These are phyloP conservation scores for Delonix regia DNA, from an alignment of 306 rosid species.

Conservation along the genomic window DNA sequence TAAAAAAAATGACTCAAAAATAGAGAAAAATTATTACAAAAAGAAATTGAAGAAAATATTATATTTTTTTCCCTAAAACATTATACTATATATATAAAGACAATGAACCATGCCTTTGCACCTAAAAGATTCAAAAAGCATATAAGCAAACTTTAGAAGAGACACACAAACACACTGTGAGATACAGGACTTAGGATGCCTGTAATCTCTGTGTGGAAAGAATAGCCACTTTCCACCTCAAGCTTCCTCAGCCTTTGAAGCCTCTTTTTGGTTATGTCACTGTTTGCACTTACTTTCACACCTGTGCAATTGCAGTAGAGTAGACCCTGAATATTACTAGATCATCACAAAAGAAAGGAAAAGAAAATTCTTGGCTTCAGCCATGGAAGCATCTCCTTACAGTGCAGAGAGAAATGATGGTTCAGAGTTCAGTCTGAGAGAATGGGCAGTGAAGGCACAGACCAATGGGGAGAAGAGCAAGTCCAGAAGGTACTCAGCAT, in stretches of 20 bases:
- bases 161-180: background rate
- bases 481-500: constrained; percentile 82
- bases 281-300: background rate
- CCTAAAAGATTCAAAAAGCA: constrained; percentile 28
- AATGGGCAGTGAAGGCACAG: constrained; percentile 63
- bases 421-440: constrained; percentile 70
- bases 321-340: background rate
- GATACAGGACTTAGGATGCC: background rate
- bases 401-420: constrained; percentile 58
- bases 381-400: constrained; percentile 53
- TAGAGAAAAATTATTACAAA: background rate
- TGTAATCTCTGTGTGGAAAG: background rate
- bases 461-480: constrained; percentile 58
- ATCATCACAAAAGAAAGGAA: too few species aligned
- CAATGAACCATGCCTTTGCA: constrained; percentile 10
- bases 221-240: background rate
- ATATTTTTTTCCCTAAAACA: background rate
- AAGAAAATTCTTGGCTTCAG: constrained; percentile 42
- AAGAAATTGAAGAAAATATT: background rate
- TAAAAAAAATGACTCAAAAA: background rate
- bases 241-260: background rate
- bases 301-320: background rate
- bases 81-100: background rate
- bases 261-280: background rate
- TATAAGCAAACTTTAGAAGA: constrained; percentile 15